phyloP scores from a whole-genome alignment of 495 filamentous ascomycete genomes.

The Aspergillus bridgeri region DNA sequence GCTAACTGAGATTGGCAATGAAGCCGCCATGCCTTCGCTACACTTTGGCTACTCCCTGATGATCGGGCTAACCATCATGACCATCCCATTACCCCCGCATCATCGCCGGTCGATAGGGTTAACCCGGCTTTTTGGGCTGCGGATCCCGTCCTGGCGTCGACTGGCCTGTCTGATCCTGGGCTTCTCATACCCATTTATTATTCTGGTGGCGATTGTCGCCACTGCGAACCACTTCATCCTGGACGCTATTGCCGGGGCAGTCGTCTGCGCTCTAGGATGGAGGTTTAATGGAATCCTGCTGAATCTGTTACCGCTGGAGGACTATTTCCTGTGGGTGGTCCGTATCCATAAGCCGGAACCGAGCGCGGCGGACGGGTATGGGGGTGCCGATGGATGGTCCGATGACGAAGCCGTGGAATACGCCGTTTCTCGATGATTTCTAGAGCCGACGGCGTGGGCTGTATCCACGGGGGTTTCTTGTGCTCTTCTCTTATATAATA shows the following conservation, averaged over 20 bases:
- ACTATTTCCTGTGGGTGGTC: constrained; percentile 61
- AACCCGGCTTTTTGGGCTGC: constrained; percentile 20
- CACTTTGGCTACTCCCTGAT: constrained; percentile 79
- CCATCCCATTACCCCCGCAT: constrained; percentile 43
- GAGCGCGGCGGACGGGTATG: constrained; percentile 13
- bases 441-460: no score
- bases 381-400: constrained; percentile 16
- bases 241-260: constrained; percentile 64
- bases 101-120: constrained; percentile 25
- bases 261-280: constrained; percentile 58
- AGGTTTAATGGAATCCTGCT: constrained; percentile 55
- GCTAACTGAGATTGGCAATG: not conserved
- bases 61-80: constrained; percentile 66
- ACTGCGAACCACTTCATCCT: constrained; percentile 74
- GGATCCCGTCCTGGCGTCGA: constrained; percentile 41
- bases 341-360: constrained; percentile 59
- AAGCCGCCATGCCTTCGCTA: constrained; percentile 74
- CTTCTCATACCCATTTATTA: constrained; percentile 60
- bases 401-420: constrained; percentile 21
- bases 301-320: constrained; percentile 60
- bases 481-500: not conserved
- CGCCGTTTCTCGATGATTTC: constrained; percentile 10
- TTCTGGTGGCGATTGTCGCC: constrained; percentile 65
- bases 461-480: no score
- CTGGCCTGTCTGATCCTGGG: constrained; percentile 50